Evolutionary conservation across 306 rosid genomes (phyloP), one percentile per base, ranked within the genome.

Genomic region (Quercus suber): DNA sequence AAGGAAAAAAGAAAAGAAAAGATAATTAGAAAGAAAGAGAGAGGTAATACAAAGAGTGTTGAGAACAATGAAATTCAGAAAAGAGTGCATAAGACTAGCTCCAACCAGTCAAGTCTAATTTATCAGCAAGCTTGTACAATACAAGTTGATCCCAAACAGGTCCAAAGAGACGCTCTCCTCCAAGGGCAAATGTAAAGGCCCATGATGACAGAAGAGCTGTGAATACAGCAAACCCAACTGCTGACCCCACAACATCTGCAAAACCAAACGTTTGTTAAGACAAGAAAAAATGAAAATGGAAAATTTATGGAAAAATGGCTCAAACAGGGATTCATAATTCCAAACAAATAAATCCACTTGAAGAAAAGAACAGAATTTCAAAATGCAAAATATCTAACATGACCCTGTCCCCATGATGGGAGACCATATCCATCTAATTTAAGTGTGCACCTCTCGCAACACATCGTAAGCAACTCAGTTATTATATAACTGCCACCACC

Each of bases 111-210:
- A 92, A 80, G 58, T 97, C 99, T 30, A 89, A 33, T 84, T 79
- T 91, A 79, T 94, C 99, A 80, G 99, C 97, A 71, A 94, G 90
- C 79, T 92, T 94, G 88, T 94, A 92, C 92, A 94, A 83, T 67
- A 94, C 92, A 58, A 94, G 81, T 75, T 95, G 88, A 83, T 90
- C 86, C 98, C 99, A 92, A 65, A 88, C 88, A 72, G 97, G 88
- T 7, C 99, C 98, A 1, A 95, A 90, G 69, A 95, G 92, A 37
- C 61, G 85, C 73, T 91, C 88, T 69, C 99, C 99, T 77, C 99
- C 97, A 51, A 91, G 78, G 70, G 93, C 55, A 78, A 95, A 95
- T 20, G 98, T 91, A 63, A 95, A 80, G 70, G 97, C 94, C 99
- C 99, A 95, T 3, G 97, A 89, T 70, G 88, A 81, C 52, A 95